phyloP scores from a whole-genome alignment of 208 protist genomes.

The Leishmania tarentolae region DNA sequence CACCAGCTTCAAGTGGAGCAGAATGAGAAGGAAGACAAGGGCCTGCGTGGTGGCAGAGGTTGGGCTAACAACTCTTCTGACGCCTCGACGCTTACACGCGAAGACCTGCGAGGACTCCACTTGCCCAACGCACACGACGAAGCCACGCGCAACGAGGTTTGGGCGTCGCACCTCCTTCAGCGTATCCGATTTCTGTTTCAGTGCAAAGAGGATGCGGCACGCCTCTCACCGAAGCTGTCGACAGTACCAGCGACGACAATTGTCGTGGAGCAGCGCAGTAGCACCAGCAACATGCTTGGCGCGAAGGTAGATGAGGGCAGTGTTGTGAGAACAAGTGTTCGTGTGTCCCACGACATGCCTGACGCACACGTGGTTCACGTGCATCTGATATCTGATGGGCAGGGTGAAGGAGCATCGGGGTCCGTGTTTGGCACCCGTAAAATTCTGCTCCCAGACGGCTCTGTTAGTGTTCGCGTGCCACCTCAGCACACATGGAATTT shows the following conservation, averaged over 20 bases:
- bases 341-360: slow-evolving; percentile 2
- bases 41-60: neutral
- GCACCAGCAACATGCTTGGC: neutral
- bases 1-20: slow-evolving; percentile 15
- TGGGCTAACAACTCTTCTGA: neutral
- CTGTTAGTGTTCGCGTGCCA: neutral
- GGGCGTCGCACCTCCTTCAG: slow-evolving; percentile 21
- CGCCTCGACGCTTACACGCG: neutral
- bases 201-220: slow-evolving; percentile 21
- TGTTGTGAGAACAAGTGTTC: neutral
- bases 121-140: slow-evolving; percentile 12
- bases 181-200: slow-evolving; percentile 35
- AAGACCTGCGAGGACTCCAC: slow-evolving; percentile 23
- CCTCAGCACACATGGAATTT: slow-evolving; percentile 24
- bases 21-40: slow-evolving; percentile 30
- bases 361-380: slow-evolving; percentile 13
- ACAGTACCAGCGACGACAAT: neutral
- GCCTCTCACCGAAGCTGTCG: neutral
- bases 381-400: neutral
- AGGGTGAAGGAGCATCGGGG: neutral
- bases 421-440: slow-evolving; percentile 19
- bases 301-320: too few relatives aligned
- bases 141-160: slow-evolving; percentile 9
- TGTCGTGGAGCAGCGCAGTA: slow-evolving; percentile 4
- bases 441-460: neutral